Evolutionary conservation across 2,329 filamentous ascomycete genomes (phyloP), one percentile per base, ranked within the genome.

Genomic region (Blastomyces silverae): DNA sequence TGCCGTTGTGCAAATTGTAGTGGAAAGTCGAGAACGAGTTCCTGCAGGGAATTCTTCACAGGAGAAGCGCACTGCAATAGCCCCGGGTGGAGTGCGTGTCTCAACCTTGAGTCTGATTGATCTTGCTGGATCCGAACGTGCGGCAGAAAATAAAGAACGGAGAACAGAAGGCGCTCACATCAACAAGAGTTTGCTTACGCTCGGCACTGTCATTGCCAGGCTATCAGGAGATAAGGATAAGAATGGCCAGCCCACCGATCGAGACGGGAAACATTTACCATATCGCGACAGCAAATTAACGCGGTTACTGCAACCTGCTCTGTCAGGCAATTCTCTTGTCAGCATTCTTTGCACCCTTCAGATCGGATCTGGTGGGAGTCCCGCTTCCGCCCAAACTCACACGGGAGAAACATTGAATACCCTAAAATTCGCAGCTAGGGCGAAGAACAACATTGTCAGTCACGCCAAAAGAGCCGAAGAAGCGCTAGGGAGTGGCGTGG

Each of bases 231-330:
- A 89, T 72, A 96, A 95, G 73, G 90, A 96, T 53, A 93, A 92
- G 76, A 84, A 89, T 65, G 85, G 84, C 62, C 90, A 89, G 73
- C 80, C 83, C 6, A 82, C 79, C 20, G 91, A 95, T 71, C 92
- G 92, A 73, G 90, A 96, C 70, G 89, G 86, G 61, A 96, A 96
- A 75, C 94, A 99, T 82, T 78, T 99, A 68, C 94, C 94, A 2
- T 99, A 97, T 77, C 86, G 94, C 75, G 94, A 99, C 79, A 97
- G 92, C 83, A 99, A 99, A 77, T 85, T 99, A 70, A 99, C 94
- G 13, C 85, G 94, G 71, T 81, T 99, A 66, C 82, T 99, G 48
- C 94, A 99, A 78, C 91, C 91, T 52, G 94, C 94, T 2, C 80
- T 99, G 50, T 96, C 93, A 0, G 94, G 94, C 61, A 90, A 93